Base-by-base conservation (phyloP, 2,329 filamentous ascomycete species). In the Beauveria caledonica region DNA sequence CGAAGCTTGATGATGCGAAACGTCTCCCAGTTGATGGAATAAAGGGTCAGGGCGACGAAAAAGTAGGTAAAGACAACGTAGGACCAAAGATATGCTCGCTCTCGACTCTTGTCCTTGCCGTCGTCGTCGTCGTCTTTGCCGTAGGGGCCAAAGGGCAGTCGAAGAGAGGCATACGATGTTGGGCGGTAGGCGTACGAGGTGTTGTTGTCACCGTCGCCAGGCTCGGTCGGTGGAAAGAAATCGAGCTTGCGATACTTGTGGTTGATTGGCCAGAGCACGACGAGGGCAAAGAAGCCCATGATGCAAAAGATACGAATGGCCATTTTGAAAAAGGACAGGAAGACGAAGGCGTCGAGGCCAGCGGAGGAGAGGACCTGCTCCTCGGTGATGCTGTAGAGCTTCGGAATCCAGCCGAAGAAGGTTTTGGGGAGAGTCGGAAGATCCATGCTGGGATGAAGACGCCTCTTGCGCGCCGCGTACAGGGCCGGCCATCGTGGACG, bases 311-410 rank as follows among this genome's bases (percentile, higher is more conserved):
- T 88, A 63, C 88, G 90, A 65, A 92, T 89, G 13, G 93, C 88
- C 85, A 97, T 94, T 72, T 92, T 95, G 80, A 97, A 97, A 75
- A 99, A 99, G 17, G 88, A 84, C 15, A 99, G 80, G 70, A 99
- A 97, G 65, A 97, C 94, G 75, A 90, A 99, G 55, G 94, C 94
- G 77, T 99, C 94, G 54, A 99, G 82, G 0, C 94, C 94, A 19
- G 93, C 93, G 21, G 92, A 93, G 17, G 89, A 86, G 58, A 99
- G 80, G 4, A 99, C 86, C 73, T 97, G 89, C 69, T 96, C 87
- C 66, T 97, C 92, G 1, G 86, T 90, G 63, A 99, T 89, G 65
- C 77, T 84, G 77, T 92, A 94, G 45, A 99, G 76, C 3, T 86
- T 85, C 1, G 92, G 86, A 51, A 99, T 94, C 94, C 94, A 99